Evolutionary conservation across 345 rosid species (phyloP).

Genomic region (Trapa incisa): DNA sequence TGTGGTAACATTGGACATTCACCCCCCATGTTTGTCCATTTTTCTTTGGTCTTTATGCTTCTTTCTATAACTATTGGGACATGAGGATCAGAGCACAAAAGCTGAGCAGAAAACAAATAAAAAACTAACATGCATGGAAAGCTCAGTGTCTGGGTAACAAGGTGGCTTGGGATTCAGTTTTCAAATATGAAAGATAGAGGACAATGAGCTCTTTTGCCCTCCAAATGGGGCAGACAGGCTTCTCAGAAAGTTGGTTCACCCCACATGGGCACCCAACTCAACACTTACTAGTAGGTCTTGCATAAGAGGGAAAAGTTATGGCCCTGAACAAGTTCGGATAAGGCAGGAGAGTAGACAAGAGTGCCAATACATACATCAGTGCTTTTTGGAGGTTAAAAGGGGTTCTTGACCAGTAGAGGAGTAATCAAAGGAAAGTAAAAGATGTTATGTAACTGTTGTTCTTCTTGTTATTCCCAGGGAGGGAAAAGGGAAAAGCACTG

Average conservation of each 20-base stretch:
- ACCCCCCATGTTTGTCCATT: not conserved
- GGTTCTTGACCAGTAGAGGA: not conserved
- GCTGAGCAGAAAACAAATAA: not conserved
- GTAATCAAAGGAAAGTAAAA: not conserved
- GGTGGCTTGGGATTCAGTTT: not conserved
- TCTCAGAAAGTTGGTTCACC: not conserved
- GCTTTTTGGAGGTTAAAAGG: slow-evolving; percentile 1
- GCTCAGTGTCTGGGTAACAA: not conserved
- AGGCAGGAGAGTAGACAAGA: not conserved
- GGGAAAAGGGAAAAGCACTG: not conserved
- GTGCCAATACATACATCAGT: not conserved
- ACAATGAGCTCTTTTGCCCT: not conserved
- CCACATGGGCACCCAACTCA: too few relatives aligned
- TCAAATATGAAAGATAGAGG: not conserved
- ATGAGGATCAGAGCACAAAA: not conserved
- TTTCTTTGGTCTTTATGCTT: not conserved
- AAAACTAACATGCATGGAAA: slow-evolving; percentile 7
- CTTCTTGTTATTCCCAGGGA: too few relatives aligned
- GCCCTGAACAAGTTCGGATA: not conserved
- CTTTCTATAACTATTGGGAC: too few relatives aligned
- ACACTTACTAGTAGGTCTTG: too few relatives aligned
- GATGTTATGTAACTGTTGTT: not conserved
- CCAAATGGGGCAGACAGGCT: not conserved
- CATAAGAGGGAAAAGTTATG: too few relatives aligned
- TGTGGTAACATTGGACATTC: not conserved